phyloP scores from a whole-genome alignment of 148 eudicot genomes.

The Chenopodium suecicum region DNA sequence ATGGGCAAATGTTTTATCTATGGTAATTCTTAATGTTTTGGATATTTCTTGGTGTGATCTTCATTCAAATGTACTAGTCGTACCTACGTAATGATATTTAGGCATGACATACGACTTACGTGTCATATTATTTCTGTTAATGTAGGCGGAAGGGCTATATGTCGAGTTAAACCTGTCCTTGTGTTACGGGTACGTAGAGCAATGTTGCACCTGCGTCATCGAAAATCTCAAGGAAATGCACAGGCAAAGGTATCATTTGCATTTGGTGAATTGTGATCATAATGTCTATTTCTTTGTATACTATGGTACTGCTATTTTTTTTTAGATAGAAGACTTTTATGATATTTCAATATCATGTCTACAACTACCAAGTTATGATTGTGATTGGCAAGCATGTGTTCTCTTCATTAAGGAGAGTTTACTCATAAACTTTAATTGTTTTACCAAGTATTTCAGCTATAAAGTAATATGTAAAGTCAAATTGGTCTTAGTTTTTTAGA shows the following conservation, averaged over 20 bases:
- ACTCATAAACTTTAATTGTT: background rate
- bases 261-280: background rate
- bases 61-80: background rate
- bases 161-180: conserved; percentile 54
- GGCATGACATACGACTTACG: background rate
- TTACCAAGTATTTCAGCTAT: background rate
- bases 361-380: conserved; percentile 3
- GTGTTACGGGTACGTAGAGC: conserved; percentile 65
- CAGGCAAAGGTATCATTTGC: conserved; percentile 53
- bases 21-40: conserved; percentile 10
- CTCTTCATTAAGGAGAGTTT: background rate
- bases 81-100: background rate
- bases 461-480: background rate
- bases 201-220: conserved; percentile 43
- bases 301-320: background rate
- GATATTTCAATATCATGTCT: background rate
- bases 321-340: background rate
- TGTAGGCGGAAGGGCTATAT: conserved; percentile 67
- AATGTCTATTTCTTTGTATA: background rate
- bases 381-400: background rate
- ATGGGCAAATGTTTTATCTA: conserved; percentile 7
- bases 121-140: background rate
- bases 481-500: background rate
- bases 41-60: background rate
- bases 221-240: conserved; percentile 52